A percentile compares a stretch with the other conserved stretches of the same genome.
Conservation (phyloP, 2,329 filamentous ascomycete species). For the Amylocarpus encephaloides region DNA sequence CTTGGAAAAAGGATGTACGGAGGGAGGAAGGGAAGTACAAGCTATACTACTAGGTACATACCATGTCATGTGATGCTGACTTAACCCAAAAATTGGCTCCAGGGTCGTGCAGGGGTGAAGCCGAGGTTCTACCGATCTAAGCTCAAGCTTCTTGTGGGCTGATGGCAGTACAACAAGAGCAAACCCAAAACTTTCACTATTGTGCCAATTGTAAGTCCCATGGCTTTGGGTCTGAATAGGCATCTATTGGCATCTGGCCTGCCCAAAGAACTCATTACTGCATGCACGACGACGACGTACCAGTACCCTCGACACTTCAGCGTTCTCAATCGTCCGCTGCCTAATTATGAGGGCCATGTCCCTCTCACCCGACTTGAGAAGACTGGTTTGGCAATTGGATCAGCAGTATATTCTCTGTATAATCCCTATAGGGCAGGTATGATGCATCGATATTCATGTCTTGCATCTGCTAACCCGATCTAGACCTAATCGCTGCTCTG, state of each 20-base stretch:
- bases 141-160: neutral
- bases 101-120: too few relatives aligned
- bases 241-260: conserved; percentile 1
- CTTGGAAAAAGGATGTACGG: too few relatives aligned
- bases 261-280: conserved; percentile 1
- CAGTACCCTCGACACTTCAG: conserved; percentile 4
- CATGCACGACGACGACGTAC: neutral
- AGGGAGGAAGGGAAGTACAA: too few relatives aligned
- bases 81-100: too few relatives aligned
- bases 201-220: neutral
- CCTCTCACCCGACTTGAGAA: conserved; percentile 77
- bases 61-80: too few relatives aligned
- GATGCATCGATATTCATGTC: conserved; percentile 3
- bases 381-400: conserved; percentile 60
- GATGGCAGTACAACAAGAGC: neutral
- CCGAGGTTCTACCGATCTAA: too few relatives aligned
- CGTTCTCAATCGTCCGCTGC: conserved; percentile 38
- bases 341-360: conserved; percentile 88
- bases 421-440: conserved; percentile 75
- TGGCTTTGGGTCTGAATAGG: neutral
- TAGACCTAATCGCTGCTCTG: conserved; percentile 89
- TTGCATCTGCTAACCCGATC: conserved; percentile 2
- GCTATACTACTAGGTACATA: too few relatives aligned
- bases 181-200: neutral
- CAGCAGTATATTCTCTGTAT: conserved; percentile 56